Evolutionary conservation across 1,284 basidiomycete species (phyloP).

Genomic region (Ustilago xerochloae): DNA sequence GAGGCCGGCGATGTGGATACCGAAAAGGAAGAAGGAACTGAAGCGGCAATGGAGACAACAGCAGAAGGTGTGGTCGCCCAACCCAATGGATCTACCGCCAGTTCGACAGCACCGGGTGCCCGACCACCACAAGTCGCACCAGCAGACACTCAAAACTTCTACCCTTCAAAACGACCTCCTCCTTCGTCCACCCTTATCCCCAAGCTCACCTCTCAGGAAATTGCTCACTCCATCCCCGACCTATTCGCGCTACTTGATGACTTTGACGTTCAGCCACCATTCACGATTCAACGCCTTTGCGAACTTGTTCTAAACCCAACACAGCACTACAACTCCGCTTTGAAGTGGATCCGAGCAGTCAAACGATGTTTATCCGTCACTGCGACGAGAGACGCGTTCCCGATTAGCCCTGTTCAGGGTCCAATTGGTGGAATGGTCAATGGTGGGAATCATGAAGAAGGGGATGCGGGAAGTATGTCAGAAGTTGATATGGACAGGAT

Average conservation of each 20-base stretch:
- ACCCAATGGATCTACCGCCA: background rate
- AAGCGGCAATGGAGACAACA: background rate
- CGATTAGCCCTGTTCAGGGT: slow-evolving; percentile 32
- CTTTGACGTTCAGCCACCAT: slow-evolving; percentile 54
- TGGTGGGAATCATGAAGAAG: background rate
- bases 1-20: too few relatives aligned
- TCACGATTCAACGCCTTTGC: slow-evolving; percentile 55
- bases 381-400: slow-evolving; percentile 48
- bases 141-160: slow-evolving; percentile 34
- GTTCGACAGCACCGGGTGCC: too few relatives aligned
- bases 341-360: slow-evolving; percentile 43
- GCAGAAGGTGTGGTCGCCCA: background rate
- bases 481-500: slow-evolving; percentile 38
- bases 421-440: slow-evolving; percentile 4
- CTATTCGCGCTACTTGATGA: slow-evolving; percentile 47
- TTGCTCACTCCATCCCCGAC: background rate
- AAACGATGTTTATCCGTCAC: slow-evolving; percentile 46
- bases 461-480: slow-evolving; percentile 3
- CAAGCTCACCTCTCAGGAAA: background rate
- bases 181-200: background rate
- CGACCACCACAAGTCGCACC: slow-evolving; percentile 11
- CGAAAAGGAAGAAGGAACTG: background rate
- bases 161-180: slow-evolving; percentile 21
- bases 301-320: slow-evolving; percentile 38
- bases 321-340: slow-evolving; percentile 19